Base-by-base conservation (phyloP, 768 basidiomycete species). In the Fomitopsis serialis region DNA sequence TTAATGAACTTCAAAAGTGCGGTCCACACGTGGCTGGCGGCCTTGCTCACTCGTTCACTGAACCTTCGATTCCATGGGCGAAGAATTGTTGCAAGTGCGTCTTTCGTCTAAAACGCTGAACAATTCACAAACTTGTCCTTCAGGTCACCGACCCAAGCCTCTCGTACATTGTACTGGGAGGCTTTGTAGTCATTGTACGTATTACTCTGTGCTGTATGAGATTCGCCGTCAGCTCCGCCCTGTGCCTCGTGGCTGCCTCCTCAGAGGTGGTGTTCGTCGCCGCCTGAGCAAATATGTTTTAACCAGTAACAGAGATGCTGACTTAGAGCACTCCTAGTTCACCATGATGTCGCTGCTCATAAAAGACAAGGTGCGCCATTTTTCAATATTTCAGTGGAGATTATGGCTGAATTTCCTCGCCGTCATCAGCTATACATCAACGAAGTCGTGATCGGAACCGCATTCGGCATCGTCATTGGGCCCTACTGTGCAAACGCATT, bases 391-490 rank as follows among this genome's bases (percentile, higher is more conserved):
- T 40, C 43, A 2, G 15, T 17, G 4, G 37, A 4, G 19, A 15
- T 4, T 40, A 17, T 47, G 29, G 11, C 29, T 32, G 37, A 25
- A 49, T 0, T 43, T 32, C 22, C 15, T 21, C 13, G 48, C 42
- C 42, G n/a, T 11, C 6, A 23, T 15, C 48, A 91, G 81, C 63
- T 96, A 5, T 97, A 87, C 63, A 81, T 97, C 58, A 97, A 93
- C 60, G 96, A 99, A 74, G 94, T 96, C 34, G 85, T 95, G 27
- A 83, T 97, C 23, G 94, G 92, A 1, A 95, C 93, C 0, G 76
- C 77, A 0, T 85, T 84, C 53, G 80, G 81, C 4, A 67, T 82
- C 42, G 55, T 82, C 45, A 78, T 88, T 50, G 89, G 92, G 2
- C 94, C 92, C 5, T 76, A 91, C 54, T 80, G 75, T 45, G 80